These are phyloP conservation scores for Neckera pumila DNA, from an alignment of 225 moss, liverwort and hornwort species.

Conservation along the genomic window DNA sequence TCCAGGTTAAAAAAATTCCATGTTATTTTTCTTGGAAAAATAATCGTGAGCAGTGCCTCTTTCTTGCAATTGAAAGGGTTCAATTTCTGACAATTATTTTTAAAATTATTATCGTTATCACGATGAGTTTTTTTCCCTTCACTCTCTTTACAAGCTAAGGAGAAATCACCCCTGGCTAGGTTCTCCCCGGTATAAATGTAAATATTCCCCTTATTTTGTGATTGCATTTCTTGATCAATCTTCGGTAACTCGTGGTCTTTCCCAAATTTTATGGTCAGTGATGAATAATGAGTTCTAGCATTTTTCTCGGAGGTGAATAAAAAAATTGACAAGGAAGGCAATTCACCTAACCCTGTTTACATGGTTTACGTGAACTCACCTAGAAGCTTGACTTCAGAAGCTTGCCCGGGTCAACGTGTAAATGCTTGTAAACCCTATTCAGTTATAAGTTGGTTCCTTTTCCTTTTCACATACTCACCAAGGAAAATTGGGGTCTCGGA, in stretches of 20 bases:
- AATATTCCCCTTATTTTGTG: background rate
- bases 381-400: background rate
- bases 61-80: background rate
- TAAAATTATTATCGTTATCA: background rate
- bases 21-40: background rate
- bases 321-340: accelerated
- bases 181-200: background rate
- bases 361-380: background rate
- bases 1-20: too few species aligned
- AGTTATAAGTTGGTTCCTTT: background rate
- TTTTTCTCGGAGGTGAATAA: background rate
- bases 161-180: background rate
- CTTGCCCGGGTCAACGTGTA: accelerated
- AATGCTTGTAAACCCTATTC: background rate
- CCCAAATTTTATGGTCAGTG: background rate
- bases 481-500: accelerated
- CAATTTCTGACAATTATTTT: background rate
- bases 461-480: accelerated
- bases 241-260: accelerated
- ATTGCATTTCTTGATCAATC: background rate
- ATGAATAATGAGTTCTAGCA: background rate
- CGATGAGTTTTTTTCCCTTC: background rate
- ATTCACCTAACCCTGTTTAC: background rate
- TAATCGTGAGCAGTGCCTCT: background rate
- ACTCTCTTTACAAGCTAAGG: background rate